phyloP scores from a whole-genome alignment of 1,284 basidiomycete genomes.

The Exsudoporus floridanus region DNA sequence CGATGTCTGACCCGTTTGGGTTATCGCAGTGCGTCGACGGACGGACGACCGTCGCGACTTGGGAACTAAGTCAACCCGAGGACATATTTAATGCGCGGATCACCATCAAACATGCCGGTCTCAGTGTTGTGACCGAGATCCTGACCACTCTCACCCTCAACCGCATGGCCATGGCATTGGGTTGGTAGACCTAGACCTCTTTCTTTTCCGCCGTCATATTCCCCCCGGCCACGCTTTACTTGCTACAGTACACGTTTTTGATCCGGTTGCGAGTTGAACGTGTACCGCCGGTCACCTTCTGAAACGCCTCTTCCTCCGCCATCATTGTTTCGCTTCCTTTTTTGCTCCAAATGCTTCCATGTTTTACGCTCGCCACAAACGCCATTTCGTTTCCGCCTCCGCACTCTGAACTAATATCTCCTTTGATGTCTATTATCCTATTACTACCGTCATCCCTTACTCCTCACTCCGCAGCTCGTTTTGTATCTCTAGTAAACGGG shows the following conservation, averaged over 20 bases:
- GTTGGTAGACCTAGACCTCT: constrained; percentile 43
- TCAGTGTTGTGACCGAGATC: constrained; percentile 68
- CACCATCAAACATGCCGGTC: constrained; percentile 52
- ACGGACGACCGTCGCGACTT: constrained; percentile 55
- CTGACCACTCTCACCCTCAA: constrained; percentile 67
- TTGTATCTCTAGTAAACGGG: constrained; percentile 58
- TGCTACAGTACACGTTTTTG: constrained; percentile 1
- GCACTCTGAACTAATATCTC: neutral
- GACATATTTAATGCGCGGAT: constrained; percentile 60
- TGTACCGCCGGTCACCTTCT: constrained; percentile 11
- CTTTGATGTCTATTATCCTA: constrained; percentile 7
- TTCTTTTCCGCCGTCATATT: constrained; percentile 7
- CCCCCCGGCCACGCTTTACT: neutral
- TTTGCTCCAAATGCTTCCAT: constrained; percentile 6
- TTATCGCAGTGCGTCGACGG: constrained; percentile 55
- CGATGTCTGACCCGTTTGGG: neutral
- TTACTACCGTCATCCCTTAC: constrained; percentile 17
- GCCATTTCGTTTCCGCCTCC: neutral
- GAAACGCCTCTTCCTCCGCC: constrained; percentile 18
- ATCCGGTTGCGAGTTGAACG: constrained; percentile 9
- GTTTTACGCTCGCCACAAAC: constrained; percentile 14
- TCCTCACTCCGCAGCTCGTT: constrained; percentile 49
- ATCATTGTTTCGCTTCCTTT: constrained; percentile 1
- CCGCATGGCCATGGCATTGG: constrained; percentile 56
- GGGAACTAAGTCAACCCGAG: constrained; percentile 58